These are phyloP conservation scores for Amanita muscaria DNA, from an alignment of 768 basidiomycete genomes.

Conservation along the genomic window DNA sequence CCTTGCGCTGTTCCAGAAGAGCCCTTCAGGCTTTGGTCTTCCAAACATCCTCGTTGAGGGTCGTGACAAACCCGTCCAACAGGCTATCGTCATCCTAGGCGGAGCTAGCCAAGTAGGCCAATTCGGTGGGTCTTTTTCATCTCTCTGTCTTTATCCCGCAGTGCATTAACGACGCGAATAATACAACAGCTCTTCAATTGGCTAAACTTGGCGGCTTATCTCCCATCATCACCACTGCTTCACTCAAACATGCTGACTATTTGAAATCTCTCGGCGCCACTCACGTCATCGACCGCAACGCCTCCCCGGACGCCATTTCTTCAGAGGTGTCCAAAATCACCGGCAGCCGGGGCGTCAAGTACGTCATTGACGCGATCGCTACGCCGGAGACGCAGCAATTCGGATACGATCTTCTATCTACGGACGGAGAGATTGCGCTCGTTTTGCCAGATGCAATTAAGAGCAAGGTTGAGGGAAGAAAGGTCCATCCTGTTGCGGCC, in stretches of 20 bases:
- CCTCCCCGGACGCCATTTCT: not conserved
- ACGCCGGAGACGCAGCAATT: slow-evolving; percentile 29
- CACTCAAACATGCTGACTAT: slow-evolving; percentile 16
- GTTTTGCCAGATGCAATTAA: slow-evolving; percentile 16
- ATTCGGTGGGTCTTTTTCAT: slow-evolving; percentile 9
- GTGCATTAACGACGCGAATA: slow-evolving; percentile 23
- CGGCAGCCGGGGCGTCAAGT: slow-evolving; percentile 8
- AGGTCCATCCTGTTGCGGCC: slow-evolving; percentile 4
- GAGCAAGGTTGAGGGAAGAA: slow-evolving; percentile 10
- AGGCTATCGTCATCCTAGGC: slow-evolving; percentile 15
- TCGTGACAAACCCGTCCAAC: slow-evolving; percentile 4
- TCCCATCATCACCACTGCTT: slow-evolving; percentile 32
- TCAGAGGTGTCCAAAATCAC: slow-evolving; percentile 16
- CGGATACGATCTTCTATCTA: slow-evolving; percentile 18
- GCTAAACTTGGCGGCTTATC: slow-evolving; percentile 30
- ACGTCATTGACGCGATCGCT: slow-evolving; percentile 26
- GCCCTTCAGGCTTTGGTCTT: slow-evolving; percentile 11
- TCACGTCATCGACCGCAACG: slow-evolving; percentile 24
- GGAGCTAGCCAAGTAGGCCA: slow-evolving; percentile 24
- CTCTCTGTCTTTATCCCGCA: slow-evolving; percentile 5
- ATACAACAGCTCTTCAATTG: slow-evolving; percentile 27
- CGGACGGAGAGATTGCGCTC: slow-evolving; percentile 24
- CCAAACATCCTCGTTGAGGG: slow-evolving; percentile 10
- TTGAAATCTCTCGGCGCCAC: slow-evolving; percentile 27
- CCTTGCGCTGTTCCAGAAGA: slow-evolving; percentile 19